A percentile compares a stretch with the other conserved stretches of the same genome.
Evolutionary conservation across 2,329 filamentous ascomycete genomes (phyloP).

Genomic region (Penicillium sp.): DNA sequence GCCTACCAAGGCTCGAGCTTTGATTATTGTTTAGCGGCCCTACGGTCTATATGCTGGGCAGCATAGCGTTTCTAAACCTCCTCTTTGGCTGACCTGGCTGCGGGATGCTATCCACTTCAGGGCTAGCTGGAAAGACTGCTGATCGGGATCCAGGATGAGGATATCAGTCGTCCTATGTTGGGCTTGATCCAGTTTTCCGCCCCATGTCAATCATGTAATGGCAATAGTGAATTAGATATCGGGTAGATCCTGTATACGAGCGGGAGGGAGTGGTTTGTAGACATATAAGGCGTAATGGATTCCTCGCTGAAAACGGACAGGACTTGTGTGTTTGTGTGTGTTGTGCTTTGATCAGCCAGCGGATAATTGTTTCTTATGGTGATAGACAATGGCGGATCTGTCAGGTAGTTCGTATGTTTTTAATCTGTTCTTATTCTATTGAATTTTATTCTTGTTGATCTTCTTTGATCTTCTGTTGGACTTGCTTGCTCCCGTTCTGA

Average conservation of each 20-base stretch:
- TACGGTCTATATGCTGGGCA: neutral
- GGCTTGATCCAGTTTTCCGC: neutral
- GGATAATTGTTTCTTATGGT: neutral
- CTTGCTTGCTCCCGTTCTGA: neutral
- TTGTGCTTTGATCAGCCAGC: neutral
- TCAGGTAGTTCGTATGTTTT: neutral
- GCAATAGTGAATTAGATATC: neutral
- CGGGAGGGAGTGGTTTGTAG: neutral
- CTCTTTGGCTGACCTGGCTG: too few relatives aligned
- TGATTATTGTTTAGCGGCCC: neutral
- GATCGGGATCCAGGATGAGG: too few relatives aligned
- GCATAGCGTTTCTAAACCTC: too few relatives aligned
- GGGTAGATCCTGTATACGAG: neutral
- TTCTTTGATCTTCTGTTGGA: neutral
- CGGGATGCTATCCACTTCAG: too few relatives aligned
- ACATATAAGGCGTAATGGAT: neutral
- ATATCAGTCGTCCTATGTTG: neutral
- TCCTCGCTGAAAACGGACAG: neutral
- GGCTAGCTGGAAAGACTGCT: too few relatives aligned
- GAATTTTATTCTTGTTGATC: neutral
- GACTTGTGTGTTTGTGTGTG: neutral
- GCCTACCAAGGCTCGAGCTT: neutral
- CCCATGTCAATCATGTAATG: too few relatives aligned
- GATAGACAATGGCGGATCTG: neutral
- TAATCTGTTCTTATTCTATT: neutral